A percentile compares a stretch with the other conserved stretches of the same genome.
phyloP scores from a whole-genome alignment of 176 grass and related monocot genomes.

The bread wheat (Triticum aestivum) region DNA sequence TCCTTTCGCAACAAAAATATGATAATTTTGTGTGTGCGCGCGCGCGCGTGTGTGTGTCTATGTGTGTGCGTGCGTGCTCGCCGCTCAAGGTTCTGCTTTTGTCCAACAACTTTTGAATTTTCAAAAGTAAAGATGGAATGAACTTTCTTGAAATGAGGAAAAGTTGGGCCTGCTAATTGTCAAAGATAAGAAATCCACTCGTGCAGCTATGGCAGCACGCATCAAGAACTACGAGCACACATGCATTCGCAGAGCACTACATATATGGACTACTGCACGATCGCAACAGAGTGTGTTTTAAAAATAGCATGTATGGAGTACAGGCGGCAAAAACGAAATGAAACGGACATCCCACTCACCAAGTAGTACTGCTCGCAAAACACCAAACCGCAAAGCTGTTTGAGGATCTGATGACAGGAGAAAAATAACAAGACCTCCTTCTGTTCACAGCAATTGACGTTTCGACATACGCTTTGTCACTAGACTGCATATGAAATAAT shows the following conservation, averaged over 20 bases:
- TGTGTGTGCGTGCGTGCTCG: too few relatives aligned
- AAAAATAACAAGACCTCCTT: neutral
- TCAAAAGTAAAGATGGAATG: neutral
- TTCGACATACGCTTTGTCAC: neutral
- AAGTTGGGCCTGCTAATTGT: neutral
- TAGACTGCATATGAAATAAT: neutral
- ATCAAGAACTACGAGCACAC: neutral
- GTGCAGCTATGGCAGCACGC: neutral
- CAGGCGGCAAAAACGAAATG: too few relatives aligned
- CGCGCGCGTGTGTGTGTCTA: too few relatives aligned
- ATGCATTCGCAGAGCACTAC: neutral
- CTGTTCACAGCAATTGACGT: neutral
- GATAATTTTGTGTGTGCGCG: too few relatives aligned
- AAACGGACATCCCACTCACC: constrained; percentile 7
- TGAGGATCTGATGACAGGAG: neutral
- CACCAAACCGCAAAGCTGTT: neutral
- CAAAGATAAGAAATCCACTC: neutral
- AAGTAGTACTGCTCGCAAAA: neutral
- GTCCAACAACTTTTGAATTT: neutral
- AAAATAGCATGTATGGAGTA: neutral
- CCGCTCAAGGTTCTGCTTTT: neutral
- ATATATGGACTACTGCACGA: neutral
- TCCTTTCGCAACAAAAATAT: too few relatives aligned
- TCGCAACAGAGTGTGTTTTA: too few relatives aligned
- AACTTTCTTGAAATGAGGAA: constrained; percentile 34